Base-by-base conservation (phyloP, 495 filamentous ascomycete genomes). In the Platismatia glauca region DNA sequence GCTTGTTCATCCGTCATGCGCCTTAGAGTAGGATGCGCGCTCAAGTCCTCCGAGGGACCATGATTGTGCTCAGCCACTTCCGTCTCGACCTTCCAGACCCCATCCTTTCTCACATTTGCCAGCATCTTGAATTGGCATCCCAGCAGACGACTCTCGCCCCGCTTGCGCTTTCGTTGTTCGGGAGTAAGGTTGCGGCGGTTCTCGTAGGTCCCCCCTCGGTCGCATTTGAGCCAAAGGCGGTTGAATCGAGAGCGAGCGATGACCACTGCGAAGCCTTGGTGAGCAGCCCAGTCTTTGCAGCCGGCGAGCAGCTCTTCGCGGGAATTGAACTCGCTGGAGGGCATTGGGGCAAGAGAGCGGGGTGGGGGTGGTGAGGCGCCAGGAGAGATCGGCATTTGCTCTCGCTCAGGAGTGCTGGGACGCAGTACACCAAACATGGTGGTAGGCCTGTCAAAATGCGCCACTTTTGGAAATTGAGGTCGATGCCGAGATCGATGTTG, bases 181-280 rank as follows among this genome's bases (percentile, higher is more conserved):
- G 62, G 62, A 1, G 67, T 69, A 22, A 71, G 62, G 44, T 68
- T 68, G 4, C 65, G 62, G 20, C 67, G 69, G 33, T 71, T 71
- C 55, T 68, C 65, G 53, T 71, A 71, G 0, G 43, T 43, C 27
- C 69, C 69, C 3, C 69, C 69, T 50, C 69, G 67, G 57, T 71
- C 69, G 63, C 69, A 71, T 56, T 71, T 71, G 20, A 71, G 65
- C 69, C 69, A 71, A 5, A 71, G 62, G n/a, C 69, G 67, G 16
- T 69, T 69, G 55, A 59, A 55, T 20, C 67, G 69, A 16, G 69
- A 71, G 33, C 69, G 69, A 27, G 67, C 67, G 38, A 71, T 71
- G 31, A 69, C 67, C 20, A 71, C 66, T 15, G 69, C 69, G 63
- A 68, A 71, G 34, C 69, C 69, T 61, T 71, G 67, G 18, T 60